phyloP scores from a whole-genome alignment of 2,329 filamentous ascomycete species.

The Colletotrichum sp. region DNA sequence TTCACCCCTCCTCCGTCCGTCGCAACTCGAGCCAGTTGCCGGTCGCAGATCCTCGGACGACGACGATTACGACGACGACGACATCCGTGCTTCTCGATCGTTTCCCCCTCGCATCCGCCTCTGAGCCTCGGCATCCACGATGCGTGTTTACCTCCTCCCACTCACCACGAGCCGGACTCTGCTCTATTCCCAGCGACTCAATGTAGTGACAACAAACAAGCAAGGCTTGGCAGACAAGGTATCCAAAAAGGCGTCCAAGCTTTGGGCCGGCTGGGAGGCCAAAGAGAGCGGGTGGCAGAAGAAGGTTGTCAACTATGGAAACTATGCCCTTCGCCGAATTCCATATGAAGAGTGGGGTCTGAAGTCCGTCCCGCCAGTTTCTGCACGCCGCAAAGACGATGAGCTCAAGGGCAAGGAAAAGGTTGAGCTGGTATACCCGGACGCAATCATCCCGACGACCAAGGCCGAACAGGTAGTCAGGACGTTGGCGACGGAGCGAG shows the following conservation, averaged over 20 bases:
- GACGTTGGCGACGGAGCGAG: constrained; percentile 78
- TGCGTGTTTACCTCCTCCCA: constrained; percentile 94
- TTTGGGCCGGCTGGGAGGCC: constrained; percentile 89
- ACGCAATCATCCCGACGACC: constrained; percentile 68
- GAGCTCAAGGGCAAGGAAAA: constrained; percentile 67
- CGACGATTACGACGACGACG: neutral
- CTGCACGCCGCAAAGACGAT: constrained; percentile 67
- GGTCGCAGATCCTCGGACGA: neutral
- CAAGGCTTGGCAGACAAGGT: constrained; percentile 70
- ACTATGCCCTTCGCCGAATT: constrained; percentile 83
- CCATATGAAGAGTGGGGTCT: constrained; percentile 98
- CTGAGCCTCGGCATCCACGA: constrained; percentile 39
- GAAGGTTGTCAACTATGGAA: constrained; percentile 84
- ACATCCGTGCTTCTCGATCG: neutral
- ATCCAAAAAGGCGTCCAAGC: constrained; percentile 72
- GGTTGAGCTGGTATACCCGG: constrained; percentile 79
- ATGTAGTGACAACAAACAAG: constrained; percentile 57
- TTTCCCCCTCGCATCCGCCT: neutral
- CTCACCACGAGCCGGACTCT: constrained; percentile 90
- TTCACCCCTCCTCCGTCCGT: neutral
- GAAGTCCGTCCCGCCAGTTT: constrained; percentile 89
- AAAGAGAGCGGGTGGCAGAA: constrained; percentile 88
- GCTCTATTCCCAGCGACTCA: constrained; percentile 85
- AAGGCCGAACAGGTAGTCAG: constrained; percentile 70
- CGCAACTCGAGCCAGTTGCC: neutral